phyloP scores from a whole-genome alignment of 2,329 filamentous ascomycete species.

The Aspergillus japonicus region DNA sequence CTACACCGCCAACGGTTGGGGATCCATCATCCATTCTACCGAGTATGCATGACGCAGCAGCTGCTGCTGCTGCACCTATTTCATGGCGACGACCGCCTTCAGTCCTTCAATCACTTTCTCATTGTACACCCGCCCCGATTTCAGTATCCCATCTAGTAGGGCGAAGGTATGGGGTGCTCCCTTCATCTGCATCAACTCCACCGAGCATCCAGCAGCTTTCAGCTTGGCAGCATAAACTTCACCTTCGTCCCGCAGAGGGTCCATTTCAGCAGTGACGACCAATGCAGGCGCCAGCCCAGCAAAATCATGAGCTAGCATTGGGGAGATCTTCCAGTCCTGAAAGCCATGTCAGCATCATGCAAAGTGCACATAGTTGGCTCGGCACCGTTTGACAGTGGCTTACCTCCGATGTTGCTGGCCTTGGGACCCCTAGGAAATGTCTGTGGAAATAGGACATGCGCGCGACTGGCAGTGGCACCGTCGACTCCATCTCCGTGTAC shows the following conservation, averaged over 20 bases:
- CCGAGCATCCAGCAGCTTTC: slow-evolving; percentile 34
- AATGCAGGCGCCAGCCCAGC: slow-evolving; percentile 39
- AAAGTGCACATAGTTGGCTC: neutral
- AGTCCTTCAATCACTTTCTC: slow-evolving; percentile 29
- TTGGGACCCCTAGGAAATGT: slow-evolving; percentile 39
- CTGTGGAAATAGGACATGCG: slow-evolving; percentile 43
- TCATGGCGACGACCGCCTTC: slow-evolving; percentile 22
- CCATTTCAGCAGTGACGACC: slow-evolving; percentile 42
- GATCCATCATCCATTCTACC: neutral
- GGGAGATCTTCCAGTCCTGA: slow-evolving; percentile 45
- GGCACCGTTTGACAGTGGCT: slow-evolving; percentile 11
- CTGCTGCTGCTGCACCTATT: neutral
- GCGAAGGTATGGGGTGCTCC: slow-evolving; percentile 38
- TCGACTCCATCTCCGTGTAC: slow-evolving; percentile 41
- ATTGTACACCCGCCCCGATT: slow-evolving; percentile 29
- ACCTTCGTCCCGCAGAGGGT: slow-evolving; percentile 44
- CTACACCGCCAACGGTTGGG: neutral
- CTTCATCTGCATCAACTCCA: slow-evolving; percentile 30
- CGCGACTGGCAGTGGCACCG: slow-evolving; percentile 34
- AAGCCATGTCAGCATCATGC: slow-evolving; percentile 10
- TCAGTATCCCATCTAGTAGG: slow-evolving; percentile 32
- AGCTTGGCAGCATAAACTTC: slow-evolving; percentile 41
- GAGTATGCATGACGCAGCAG: neutral
- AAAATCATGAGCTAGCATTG: slow-evolving; percentile 39
- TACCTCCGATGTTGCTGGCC: slow-evolving; percentile 37